phyloP scores from a whole-genome alignment of 805 yeast genomes.

The Ogataea trehaloabstinens region DNA sequence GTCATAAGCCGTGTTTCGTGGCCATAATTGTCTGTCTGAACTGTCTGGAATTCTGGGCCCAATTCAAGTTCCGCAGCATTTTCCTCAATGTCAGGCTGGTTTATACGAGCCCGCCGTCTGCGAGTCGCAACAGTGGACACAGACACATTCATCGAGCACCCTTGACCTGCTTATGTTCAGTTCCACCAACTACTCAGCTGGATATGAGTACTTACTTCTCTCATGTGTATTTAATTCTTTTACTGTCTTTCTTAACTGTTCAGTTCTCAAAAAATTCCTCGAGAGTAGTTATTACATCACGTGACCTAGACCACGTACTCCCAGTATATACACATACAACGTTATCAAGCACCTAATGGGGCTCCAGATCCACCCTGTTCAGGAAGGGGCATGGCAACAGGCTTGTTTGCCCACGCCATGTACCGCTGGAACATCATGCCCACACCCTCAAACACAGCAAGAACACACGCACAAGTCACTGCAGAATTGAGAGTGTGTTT shows the following conservation, averaged over 20 bases:
- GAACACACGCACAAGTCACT: slow-evolving; percentile 93
- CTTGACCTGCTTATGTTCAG: too few relatives aligned
- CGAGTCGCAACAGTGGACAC: slow-evolving; percentile 85
- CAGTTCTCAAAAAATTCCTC: too few relatives aligned
- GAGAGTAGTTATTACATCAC: too few relatives aligned
- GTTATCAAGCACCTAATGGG: slow-evolving; percentile 23
- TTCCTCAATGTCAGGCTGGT: slow-evolving; percentile 79
- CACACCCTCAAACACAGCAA: slow-evolving; percentile 97
- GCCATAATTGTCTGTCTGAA: slow-evolving; percentile 80
- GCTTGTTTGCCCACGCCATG: slow-evolving; percentile 80
- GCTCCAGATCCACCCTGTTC: slow-evolving; percentile 38
- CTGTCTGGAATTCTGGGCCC: slow-evolving; percentile 89
- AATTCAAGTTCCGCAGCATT: slow-evolving; percentile 83
- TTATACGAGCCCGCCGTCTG: slow-evolving; percentile 63
- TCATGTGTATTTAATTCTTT: too few relatives aligned
- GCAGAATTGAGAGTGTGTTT: slow-evolving; percentile 95
- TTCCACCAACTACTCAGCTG: slow-evolving; percentile 4
- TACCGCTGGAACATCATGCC: slow-evolving; percentile 93
- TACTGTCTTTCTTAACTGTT: too few relatives aligned
- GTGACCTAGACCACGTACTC: too few relatives aligned
- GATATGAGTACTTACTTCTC: too few relatives aligned
- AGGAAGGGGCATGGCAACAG: slow-evolving; percentile 60
- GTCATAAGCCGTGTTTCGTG: slow-evolving; percentile 75
- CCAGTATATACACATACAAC: slow-evolving; percentile 1
- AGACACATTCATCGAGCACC: slow-evolving; percentile 76